Evolutionary conservation across 495 filamentous ascomycete species (phyloP), one percentile per base, ranked within the genome.

Genomic region (Wilcoxina mikolae): DNA sequence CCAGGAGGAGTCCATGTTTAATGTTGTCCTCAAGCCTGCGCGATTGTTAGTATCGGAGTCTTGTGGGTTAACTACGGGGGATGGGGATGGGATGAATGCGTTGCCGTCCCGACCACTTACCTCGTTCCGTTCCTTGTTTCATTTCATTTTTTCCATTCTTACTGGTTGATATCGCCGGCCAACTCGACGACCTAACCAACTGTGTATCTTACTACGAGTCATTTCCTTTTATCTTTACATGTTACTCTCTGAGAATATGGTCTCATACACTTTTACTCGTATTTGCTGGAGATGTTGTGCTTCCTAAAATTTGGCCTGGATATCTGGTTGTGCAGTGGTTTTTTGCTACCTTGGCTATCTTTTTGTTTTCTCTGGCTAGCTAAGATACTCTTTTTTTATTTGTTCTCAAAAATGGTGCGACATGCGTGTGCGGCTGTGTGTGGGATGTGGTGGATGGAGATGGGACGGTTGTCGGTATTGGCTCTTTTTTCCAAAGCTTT

Each of bases 1-100:
- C 55, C 60, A 39, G 46, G 49, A 47, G 29, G 55, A 43, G 47
- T 15, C 46, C 49, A 49, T 57, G 55, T 65, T 58, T 60, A 27
- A 49, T 49, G 25, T 48, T 23, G 35, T 46, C 29, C 27, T 53
- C 50, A 45, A 39, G 22, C 43, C 12, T 54, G 20, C 15, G 51
- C n/a, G n/a, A n/a, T n/a, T n/a, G n/a, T n/a, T n/a, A n/a, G n/a
- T n/a, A 18, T 26, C 26, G 23, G 9, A 12, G 39, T 43, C 17
- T 9, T 43, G 9, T 20, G 7, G n/a, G n/a, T n/a, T n/a, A n/a
- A n/a, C n/a, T 43, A 4, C 9, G 17, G 39, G 39, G 20, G 17
- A 20, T 20, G 39, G 39, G 20, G 39, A 10, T 9, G 39, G 4
- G 17, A 20, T 10, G 39, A 20, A 43, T 9, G 39, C 4, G 39